Evolutionary conservation across 345 rosid genomes (phyloP).

Genomic region (Durio zibethinus): DNA sequence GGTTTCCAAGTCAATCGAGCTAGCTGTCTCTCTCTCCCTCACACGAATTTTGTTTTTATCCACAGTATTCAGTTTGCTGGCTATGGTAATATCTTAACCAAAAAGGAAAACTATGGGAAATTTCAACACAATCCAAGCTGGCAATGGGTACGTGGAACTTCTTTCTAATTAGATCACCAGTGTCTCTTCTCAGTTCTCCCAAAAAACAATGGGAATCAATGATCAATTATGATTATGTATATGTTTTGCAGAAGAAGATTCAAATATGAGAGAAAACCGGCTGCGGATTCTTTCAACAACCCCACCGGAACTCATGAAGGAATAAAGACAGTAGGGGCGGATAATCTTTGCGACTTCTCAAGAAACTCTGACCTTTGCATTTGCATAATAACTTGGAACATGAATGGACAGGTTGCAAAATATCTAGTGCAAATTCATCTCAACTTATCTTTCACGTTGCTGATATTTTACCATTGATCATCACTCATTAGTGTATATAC

Average conservation of each 20-base stretch:
- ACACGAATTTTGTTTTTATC: neutral
- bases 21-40: neutral
- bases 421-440: neutral
- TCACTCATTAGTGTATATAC: neutral
- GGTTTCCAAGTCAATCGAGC: neutral
- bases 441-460: neutral
- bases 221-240: neutral
- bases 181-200: neutral
- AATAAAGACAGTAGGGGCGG: constrained; percentile 44
- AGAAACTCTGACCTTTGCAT: constrained; percentile 55
- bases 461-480: neutral
- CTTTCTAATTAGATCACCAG: neutral
- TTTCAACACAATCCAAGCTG: constrained; percentile 10
- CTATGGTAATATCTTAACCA: neutral
- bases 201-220: neutral
- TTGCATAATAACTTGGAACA: constrained; percentile 72
- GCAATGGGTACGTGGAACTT: constrained; percentile 19
- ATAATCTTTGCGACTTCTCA: constrained; percentile 42
- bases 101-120: constrained; percentile 32
- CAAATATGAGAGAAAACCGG: constrained; percentile 19
- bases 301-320: constrained; percentile 30
- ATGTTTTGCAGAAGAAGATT: constrained; percentile 24
- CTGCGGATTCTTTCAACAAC: constrained; percentile 7
- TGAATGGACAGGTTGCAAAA: constrained; percentile 60
- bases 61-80: neutral